Conservation (phyloP, 495 filamentous ascomycete genomes). For the Xylaria castorea region DNA sequence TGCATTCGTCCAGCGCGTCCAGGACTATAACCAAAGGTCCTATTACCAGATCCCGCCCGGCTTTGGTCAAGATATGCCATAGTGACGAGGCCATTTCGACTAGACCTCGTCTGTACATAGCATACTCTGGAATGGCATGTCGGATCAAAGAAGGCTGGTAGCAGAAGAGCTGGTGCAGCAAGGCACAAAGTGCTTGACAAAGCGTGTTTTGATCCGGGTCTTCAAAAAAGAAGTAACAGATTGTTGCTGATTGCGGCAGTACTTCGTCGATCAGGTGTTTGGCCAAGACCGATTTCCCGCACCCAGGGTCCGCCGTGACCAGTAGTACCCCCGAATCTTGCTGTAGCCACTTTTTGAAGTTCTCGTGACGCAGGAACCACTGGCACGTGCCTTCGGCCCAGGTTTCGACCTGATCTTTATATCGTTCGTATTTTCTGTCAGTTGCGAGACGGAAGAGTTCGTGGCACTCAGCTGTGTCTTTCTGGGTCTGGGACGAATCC, state of each 20-base stretch:
- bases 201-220: conserved; percentile 53
- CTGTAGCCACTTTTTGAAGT: conserved; percentile 44
- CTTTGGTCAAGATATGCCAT: conserved; percentile 49
- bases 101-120: conserved; percentile 33
- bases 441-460: not conserved
- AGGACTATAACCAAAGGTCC: conserved; percentile 56
- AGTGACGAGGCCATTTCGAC: conserved; percentile 41
- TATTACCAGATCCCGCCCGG: conserved; percentile 39
- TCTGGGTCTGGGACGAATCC: not conserved
- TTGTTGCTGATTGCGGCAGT: conserved; percentile 20
- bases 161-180: conserved; percentile 57
- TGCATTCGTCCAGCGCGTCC: conserved; percentile 56
- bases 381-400: conserved; percentile 41
- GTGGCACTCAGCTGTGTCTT: not conserved
- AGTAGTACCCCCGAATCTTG: conserved; percentile 43
- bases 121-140: conserved; percentile 34
- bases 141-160: conserved; percentile 38
- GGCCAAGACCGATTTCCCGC: conserved; percentile 61
- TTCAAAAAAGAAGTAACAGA: conserved; percentile 66
- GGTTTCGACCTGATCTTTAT: conserved; percentile 48
- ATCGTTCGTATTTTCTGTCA: conserved; percentile 9
- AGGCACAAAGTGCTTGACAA: conserved; percentile 46
- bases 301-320: conserved; percentile 62
- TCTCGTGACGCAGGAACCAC: conserved; percentile 49
- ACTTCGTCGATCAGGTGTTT: conserved; percentile 51